Evolutionary conservation across 1,284 basidiomycete species (phyloP).

Genomic region (Anthracocystis setariae): DNA sequence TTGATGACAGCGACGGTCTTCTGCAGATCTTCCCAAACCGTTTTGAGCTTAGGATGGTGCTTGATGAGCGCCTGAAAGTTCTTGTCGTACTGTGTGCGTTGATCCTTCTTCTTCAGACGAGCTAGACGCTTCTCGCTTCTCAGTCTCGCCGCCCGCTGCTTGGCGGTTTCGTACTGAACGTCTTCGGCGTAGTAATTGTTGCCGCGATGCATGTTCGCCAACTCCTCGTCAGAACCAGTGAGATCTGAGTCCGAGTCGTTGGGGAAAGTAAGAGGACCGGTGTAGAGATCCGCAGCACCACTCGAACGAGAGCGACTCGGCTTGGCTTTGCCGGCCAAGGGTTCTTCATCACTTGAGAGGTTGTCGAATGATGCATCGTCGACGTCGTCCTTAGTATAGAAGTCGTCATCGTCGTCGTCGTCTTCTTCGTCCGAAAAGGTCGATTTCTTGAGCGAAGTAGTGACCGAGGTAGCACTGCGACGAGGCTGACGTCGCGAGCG

Average conservation of each 20-base stretch:
- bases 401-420: constrained; percentile 8
- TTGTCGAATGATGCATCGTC: constrained; percentile 15
- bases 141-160: constrained; percentile 50
- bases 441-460: constrained; percentile 15
- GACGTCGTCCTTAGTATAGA: constrained; percentile 2
- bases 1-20: constrained; percentile 68
- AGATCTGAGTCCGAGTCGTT: constrained; percentile 25
- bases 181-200: constrained; percentile 45
- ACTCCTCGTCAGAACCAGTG: constrained; percentile 27
- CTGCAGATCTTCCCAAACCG: constrained; percentile 89
- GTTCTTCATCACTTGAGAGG: constrained; percentile 39
- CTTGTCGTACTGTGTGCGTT: constrained; percentile 37
- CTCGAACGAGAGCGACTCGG: neutral
- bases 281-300: constrained; percentile 4
- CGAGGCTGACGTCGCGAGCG: constrained; percentile 36
- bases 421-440: constrained; percentile 11
- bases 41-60: constrained; percentile 76
- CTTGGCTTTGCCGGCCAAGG: constrained; percentile 12
- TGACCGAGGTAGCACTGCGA: constrained; percentile 24
- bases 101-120: constrained; percentile 40
- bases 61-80: constrained; percentile 22
- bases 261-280: constrained; percentile 32
- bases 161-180: constrained; percentile 56
- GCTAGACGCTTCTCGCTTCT: constrained; percentile 42
- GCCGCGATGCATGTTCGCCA: constrained; percentile 18